Evolutionary conservation across 345 rosid genomes (phyloP), one percentile per base, ranked within the genome.

Genomic region (Eucalyptus melliodora): DNA sequence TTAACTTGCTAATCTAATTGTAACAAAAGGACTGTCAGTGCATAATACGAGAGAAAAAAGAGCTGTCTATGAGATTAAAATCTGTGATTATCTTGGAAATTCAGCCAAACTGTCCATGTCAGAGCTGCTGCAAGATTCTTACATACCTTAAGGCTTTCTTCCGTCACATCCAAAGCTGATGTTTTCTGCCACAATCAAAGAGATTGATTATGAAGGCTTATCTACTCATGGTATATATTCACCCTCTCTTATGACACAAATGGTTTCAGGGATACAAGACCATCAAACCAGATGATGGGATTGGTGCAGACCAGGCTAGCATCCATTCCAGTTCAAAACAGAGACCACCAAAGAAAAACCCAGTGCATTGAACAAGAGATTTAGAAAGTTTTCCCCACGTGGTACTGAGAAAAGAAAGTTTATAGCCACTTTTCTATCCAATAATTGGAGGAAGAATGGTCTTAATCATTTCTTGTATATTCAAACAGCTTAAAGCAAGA

Each of bases 111-210:
- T 6, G 44, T 49, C 23, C 5, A 5, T n/a, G 16, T 86, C 40
- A 86, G 87, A 45, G 87, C 12, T 86, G 53, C n/a, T 53, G 49
- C 65, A 89, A 31, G 82, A 72, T 72, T 72, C 27, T 72, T 72
- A 21, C 44, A 37, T 94, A 97, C 98, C 99, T 95, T 95, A 44
- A 96, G 96, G 88, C 92, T 93, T 91, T 96, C 98, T 90, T 96
- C 98, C 6, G 93, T 90, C 37, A 93, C 94, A 65, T 97, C 98
- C 93, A 95, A 90, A 89, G 97, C 98, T 65, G 96, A 88, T 85
- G 96, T 89, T 96, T 97, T 97, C 99, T 97, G 96, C 92, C 90
- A 87, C 89, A 90, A 88, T 87, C 51, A 85, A 8, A 89, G 89
- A 44, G 89, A 77, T 27, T 6, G 21, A 50, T 44, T 34, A 65